Percentiles rank a stretch among this genome's conserved stretches.
Conservation (phyloP, 768 basidiomycete genomes). For the Multifurca ochricompacta region DNA sequence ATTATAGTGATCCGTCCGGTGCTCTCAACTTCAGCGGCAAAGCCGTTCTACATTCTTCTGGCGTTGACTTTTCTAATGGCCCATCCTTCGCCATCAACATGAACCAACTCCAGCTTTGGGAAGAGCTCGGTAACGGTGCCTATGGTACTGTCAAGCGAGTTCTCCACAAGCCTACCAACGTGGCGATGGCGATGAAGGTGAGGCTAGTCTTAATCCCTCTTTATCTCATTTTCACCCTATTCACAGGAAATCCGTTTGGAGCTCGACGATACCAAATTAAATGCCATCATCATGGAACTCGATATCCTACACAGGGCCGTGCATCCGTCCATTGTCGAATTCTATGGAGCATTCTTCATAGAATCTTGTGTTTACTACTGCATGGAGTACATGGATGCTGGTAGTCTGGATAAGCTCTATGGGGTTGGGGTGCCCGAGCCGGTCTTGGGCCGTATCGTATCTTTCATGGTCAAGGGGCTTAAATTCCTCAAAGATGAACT, state of each 20-base stretch:
- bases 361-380: constrained; percentile 99
- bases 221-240: not conserved
- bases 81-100: constrained; percentile 91
- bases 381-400: constrained; percentile 99
- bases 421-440: constrained; percentile 52
- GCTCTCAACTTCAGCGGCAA: constrained; percentile 90
- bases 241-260: constrained; percentile 93
- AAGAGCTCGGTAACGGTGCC: constrained; percentile 93
- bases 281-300: constrained; percentile 97
- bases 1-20: constrained; percentile 84
- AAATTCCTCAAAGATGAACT: constrained; percentile 93
- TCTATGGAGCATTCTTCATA: constrained; percentile 98
- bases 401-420: constrained; percentile 81
- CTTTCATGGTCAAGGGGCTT: constrained; percentile 78
- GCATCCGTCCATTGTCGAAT: constrained; percentile 90
- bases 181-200: constrained; percentile 99
- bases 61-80: constrained; percentile 86
- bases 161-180: constrained; percentile 87
- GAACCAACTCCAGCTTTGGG: constrained; percentile 82
- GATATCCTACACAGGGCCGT: constrained; percentile 94
- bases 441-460: constrained; percentile 76
- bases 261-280: constrained; percentile 86
- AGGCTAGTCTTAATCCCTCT: constrained; percentile 14
- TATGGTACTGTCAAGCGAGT: constrained; percentile 98
- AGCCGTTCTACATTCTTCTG: constrained; percentile 83